Base-by-base conservation (phyloP, 306 rosid species). In the Abrus precatorius region DNA sequence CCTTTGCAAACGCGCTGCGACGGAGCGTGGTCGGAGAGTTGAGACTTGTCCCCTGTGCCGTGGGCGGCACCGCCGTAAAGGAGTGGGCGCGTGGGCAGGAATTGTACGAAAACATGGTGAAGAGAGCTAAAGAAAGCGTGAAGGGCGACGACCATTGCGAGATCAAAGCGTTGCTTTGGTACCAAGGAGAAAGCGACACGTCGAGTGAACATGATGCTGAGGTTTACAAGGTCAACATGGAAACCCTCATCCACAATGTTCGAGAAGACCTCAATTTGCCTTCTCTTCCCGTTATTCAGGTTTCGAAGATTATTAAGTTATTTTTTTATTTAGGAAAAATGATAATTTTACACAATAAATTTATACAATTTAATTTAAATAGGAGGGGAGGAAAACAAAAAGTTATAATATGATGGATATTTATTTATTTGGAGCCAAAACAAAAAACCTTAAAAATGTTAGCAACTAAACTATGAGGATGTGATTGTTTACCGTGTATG, bases 81-180 rank as follows among this genome's bases (percentile, higher is more conserved):
- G 97, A 95, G 82, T 95, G 97, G 98, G 98, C 91, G 86, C 98
- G 94, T 78, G 97, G 97, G 30, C 81, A 91, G 78, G 74, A 83
- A 14, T 49, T 91, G 87, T 95, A 95, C 60, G 92, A 91, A 69
- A 83, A 85, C 0, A 95, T 91, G 97, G 86, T 95, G 84, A 75
- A 78, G 91, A 78, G 98, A 41, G 83, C 83, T 8, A 84, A 71
- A 29, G 89, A 84, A 74, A 89, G 97, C 83, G 81, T 85, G 64
- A 80, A 84, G 36, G 80, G 45, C 0, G 88, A 84, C 0, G 92
- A 89, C 0, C 4, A 61, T 5, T 5, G 65, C 33, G 88, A 87
- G 81, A 91, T 95, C 44, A 86, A 30, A 55, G 94, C 88, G 1
- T 14, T 95, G 88, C 11, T 95, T 2, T 95, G 98, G 97, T 95